These are phyloP conservation scores for Penicillium sp. DNA, from an alignment of 2,329 filamentous ascomycete genomes.

Conservation along the genomic window DNA sequence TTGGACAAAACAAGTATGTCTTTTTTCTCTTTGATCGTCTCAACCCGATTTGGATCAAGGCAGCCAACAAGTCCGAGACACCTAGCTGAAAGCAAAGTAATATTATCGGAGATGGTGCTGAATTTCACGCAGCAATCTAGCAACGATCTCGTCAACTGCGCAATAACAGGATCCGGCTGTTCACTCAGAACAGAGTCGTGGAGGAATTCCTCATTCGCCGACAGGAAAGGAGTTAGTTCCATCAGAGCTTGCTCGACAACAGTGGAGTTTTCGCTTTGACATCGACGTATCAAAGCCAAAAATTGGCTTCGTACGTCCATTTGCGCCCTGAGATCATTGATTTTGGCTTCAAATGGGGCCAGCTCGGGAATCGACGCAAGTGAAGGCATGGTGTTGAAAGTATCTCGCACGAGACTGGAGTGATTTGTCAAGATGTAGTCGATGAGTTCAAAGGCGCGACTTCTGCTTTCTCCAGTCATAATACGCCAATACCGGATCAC, in stretches of 20 bases:
- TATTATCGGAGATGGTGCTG: constrained; percentile 65
- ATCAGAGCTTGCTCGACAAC: constrained; percentile 80
- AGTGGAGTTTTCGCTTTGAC: constrained; percentile 79
- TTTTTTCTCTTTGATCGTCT: constrained; percentile 73
- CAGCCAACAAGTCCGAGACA: constrained; percentile 89
- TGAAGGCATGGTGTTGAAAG: constrained; percentile 76
- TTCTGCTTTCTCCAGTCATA: constrained; percentile 63
- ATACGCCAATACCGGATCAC: constrained; percentile 76
- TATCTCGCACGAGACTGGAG: constrained; percentile 60
- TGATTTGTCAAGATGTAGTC: constrained; percentile 66
- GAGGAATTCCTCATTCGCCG: constrained; percentile 71
- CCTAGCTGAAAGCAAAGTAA: constrained; percentile 73
- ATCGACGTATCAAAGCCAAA: constrained; percentile 69
- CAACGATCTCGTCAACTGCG: constrained; percentile 71
- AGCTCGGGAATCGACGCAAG: constrained; percentile 71
- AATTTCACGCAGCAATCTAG: constrained; percentile 85
- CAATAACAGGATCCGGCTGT: constrained; percentile 74
- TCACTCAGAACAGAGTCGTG: constrained; percentile 80
- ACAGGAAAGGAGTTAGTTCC: constrained; percentile 75
- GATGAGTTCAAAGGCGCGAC: constrained; percentile 64
- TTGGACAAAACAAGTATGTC: constrained; percentile 88
- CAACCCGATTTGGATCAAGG: constrained; percentile 85
- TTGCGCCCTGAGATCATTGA: constrained; percentile 65
- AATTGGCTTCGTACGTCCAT: constrained; percentile 69
- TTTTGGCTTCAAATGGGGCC: constrained; percentile 64